phyloP scores from a whole-genome alignment of 1,139 yeast species.

The Candida labiduridarum region DNA sequence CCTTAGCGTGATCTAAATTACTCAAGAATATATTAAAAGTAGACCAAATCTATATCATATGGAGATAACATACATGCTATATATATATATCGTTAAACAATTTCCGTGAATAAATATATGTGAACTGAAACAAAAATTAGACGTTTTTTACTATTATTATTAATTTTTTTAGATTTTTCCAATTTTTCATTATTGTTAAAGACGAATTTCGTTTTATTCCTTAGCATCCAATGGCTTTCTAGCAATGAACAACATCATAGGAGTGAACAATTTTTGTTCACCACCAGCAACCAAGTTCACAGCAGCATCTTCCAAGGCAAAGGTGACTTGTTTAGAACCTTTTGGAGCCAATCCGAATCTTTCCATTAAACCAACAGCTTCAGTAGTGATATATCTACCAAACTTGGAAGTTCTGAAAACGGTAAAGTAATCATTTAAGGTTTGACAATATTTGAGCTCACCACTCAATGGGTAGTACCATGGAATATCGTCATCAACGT shows the following conservation, averaged over 20 bases:
- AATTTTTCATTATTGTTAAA: not conserved
- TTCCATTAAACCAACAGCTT: conserved; percentile 79
- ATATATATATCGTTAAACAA: not conserved
- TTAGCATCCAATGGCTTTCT: conserved; percentile 61
- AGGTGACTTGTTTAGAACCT: conserved; percentile 89
- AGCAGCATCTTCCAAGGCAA: conserved; percentile 96
- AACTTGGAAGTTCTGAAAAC: conserved; percentile 84
- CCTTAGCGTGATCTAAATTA: too few species aligned
- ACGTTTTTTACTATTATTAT: too few species aligned
- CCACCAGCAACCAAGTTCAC: conserved; percentile 95
- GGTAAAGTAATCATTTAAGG: conserved; percentile 75
- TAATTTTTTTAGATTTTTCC: not conserved
- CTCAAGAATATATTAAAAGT: too few species aligned
- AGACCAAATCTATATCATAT: not conserved
- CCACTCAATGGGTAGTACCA: conserved; percentile 99
- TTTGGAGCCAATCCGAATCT: conserved; percentile 86
- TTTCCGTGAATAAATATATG: conserved; percentile 1
- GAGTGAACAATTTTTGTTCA: conserved; percentile 82
- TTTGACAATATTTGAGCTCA: conserved; percentile 85
- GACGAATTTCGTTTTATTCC: not conserved
- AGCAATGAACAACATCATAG: conserved; percentile 91
- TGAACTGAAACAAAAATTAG: not conserved
- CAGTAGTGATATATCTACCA: conserved; percentile 87
- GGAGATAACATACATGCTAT: too few species aligned
- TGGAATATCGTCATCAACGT: conserved; percentile 79